A percentile compares a stretch with the other conserved stretches of the same genome.
Evolutionary conservation across 202 grass and related monocot species (phyloP).

Genomic region (Sporobolus alterniflorus): DNA sequence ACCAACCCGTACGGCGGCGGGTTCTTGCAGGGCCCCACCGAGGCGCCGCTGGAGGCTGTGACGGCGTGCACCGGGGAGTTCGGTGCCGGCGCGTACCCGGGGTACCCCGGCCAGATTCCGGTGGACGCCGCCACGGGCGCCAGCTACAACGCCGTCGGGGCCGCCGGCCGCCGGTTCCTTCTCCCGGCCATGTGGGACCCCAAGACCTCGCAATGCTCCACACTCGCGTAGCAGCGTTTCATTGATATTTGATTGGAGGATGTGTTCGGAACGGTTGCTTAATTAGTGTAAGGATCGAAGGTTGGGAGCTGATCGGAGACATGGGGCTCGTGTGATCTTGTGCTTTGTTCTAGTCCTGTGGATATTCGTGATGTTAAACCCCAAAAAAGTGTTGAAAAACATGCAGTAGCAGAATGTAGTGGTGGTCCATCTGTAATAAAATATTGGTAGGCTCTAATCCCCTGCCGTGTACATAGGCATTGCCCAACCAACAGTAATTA

Average conservation of each 20-base stretch:
- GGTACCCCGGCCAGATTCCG: constrained; percentile 61
- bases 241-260: neutral
- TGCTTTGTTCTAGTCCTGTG: constrained; percentile 22
- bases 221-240: constrained; percentile 41
- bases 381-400: neutral
- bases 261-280: neutral
- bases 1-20: constrained; percentile 77
- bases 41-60: constrained; percentile 72
- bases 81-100: constrained; percentile 74
- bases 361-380: constrained; percentile 36
- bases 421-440: constrained; percentile 14
- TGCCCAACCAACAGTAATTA: too few species aligned
- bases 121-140: constrained; percentile 66
- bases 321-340: neutral
- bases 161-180: constrained; percentile 60
- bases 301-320: neutral
- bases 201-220: constrained; percentile 68
- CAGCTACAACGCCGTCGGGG: constrained; percentile 69
- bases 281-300: constrained; percentile 44
- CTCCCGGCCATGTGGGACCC: constrained; percentile 88
- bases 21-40: constrained; percentile 75
- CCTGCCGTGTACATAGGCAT: neutral
- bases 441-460: neutral
- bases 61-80: constrained; percentile 78
- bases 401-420: neutral